phyloP scores from a whole-genome alignment of 2,329 filamentous ascomycete species.

The Zasmidium cellare region DNA sequence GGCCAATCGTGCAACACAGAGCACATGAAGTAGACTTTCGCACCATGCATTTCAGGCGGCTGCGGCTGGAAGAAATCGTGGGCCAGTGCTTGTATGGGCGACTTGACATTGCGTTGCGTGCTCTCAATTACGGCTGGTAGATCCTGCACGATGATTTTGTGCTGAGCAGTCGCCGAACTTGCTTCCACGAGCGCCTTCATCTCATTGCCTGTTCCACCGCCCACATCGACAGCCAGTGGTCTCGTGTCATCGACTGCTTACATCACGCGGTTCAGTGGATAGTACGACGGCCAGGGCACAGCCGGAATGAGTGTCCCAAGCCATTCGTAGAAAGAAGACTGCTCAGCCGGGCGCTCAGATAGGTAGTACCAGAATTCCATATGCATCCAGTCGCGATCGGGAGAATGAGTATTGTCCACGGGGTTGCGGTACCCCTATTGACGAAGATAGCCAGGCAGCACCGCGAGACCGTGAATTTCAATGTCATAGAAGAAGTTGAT shows the following conservation, averaged over 20 bases:
- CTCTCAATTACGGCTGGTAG: slow-evolving; percentile 3
- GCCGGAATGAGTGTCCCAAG: no score
- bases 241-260: slow-evolving; percentile 2
- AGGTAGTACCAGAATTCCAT: slow-evolving; percentile 1
- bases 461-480: slow-evolving; percentile 3
- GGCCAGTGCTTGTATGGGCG: slow-evolving; percentile 7
- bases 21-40: slow-evolving; percentile 32
- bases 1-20: slow-evolving; percentile 27
- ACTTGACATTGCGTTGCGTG: not conserved
- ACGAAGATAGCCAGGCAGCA: slow-evolving; percentile 16
- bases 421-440: slow-evolving; percentile 16
- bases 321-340: no score
- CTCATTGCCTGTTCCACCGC: slow-evolving; percentile 26
- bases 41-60: slow-evolving; percentile 18
- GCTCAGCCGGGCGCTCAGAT: not conserved
- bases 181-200: slow-evolving; percentile 1
- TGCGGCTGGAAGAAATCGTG: slow-evolving; percentile 24
- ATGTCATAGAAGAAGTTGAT: slow-evolving; percentile 17
- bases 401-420: slow-evolving; percentile 3
- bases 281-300: no score
- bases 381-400: slow-evolving; percentile 8
- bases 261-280: no score
- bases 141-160: slow-evolving; percentile 9
- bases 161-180: not conserved
- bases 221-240: slow-evolving; percentile 26